These are phyloP conservation scores for Colletotrichum agaves DNA, from an alignment of 2,329 filamentous ascomycete genomes.

Conservation along the genomic window DNA sequence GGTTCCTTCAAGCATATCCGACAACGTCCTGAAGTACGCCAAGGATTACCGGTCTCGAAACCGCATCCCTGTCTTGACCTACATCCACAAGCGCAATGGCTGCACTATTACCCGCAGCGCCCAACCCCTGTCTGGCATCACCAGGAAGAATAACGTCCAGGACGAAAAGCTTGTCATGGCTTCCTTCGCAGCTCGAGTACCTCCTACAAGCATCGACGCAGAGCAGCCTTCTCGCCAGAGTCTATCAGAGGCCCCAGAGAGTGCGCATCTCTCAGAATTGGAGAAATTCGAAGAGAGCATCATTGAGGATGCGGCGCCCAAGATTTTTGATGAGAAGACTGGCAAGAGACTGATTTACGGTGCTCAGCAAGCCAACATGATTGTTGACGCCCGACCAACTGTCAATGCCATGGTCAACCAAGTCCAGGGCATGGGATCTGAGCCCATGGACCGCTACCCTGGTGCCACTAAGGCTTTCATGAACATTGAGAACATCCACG, in stretches of 20 bases:
- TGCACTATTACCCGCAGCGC: constrained; percentile 96
- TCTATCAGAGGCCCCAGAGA: constrained; percentile 58
- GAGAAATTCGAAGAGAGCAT: constrained; percentile 78
- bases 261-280: constrained; percentile 66
- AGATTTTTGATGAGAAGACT: constrained; percentile 66
- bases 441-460: constrained; percentile 98
- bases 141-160: constrained; percentile 90
- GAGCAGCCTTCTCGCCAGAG: constrained; percentile 59
- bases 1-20: constrained; percentile 91
- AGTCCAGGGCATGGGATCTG: constrained; percentile 89
- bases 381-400: constrained; percentile 93
- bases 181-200: constrained; percentile 81
- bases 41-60: constrained; percentile 87
- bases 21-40: constrained; percentile 95
- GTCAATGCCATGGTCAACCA: constrained; percentile 97
- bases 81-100: constrained; percentile 96
- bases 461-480: constrained; percentile 92
- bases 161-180: constrained; percentile 94
- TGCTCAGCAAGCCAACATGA: constrained; percentile 91
- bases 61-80: constrained; percentile 89
- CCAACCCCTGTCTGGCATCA: constrained; percentile 88
- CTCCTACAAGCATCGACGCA: constrained; percentile 48
- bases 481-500: constrained; percentile 97
- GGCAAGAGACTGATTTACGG: constrained; percentile 80
- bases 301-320: constrained; percentile 59